Evolutionary conservation across 2,329 filamentous ascomycete genomes (phyloP), one percentile per base, ranked within the genome.

Genomic region (Ilyonectria mors-panacis): DNA sequence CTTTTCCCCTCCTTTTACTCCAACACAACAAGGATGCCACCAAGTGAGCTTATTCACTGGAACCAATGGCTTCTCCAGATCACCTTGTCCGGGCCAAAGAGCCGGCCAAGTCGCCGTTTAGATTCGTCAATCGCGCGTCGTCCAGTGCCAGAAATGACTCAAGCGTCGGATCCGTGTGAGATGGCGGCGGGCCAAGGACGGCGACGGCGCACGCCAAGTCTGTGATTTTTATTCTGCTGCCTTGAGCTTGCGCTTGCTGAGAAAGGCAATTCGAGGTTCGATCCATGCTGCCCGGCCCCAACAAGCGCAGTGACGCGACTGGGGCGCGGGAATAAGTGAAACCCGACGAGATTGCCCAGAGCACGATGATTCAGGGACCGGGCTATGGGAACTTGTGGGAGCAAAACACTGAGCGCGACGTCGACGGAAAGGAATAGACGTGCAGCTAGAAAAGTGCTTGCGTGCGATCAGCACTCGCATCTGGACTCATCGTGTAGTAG

Each of bases 221-320:
- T 10, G 19, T 15, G 28, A 33, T 54, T 42, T 69, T 71, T 61
- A 71, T 71, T 66, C 69, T 70, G 67, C 64, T 71, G 64, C 67
- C 69, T 71, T 70, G 69, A 39, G 66, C 63, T 69, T 50, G 62
- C 35, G 62, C 55, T 53, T 59, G 42, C 44, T 56, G 13, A 28
- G 55, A 56, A 59, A 39, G 58, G 57, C 59, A 50, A 58, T 47
- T 50, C 35, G 44, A 56, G 12, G 63, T 19, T 45, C 44, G 19
- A 45, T 45, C 44, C n/a, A 13, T 17, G 37, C 9, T 45, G 44
- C 5, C 4, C 15, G 13, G 17, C 9, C 26, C 47, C 8, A 9
- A 19, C 42, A 28, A 59, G 47, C 47, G 21, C 33, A 15, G 17
- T 21, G 56, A 58, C 50, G 21, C n/a, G 45, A 26, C 23, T 26